These are phyloP conservation scores for Plenodomus lindquistii DNA, from an alignment of 2,329 filamentous ascomycete species.

Conservation along the genomic window DNA sequence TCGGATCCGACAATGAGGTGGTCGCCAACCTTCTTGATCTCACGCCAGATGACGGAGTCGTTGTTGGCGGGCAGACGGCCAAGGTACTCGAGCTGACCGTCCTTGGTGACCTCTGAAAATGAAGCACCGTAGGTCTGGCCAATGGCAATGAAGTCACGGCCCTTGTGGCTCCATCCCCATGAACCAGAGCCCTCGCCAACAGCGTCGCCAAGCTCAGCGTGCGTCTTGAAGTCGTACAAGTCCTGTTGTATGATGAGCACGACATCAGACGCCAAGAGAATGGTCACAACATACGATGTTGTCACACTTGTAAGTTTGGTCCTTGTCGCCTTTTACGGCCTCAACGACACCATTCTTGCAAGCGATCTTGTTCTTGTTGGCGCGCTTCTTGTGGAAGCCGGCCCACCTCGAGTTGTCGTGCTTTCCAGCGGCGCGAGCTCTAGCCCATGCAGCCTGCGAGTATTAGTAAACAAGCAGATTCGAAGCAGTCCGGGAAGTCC, in stretches of 20 bases:
- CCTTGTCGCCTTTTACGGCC: conserved; percentile 43
- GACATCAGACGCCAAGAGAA: not conserved
- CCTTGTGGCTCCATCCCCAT: conserved; percentile 58
- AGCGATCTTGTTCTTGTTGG: conserved; percentile 31
- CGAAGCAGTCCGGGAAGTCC: not conserved
- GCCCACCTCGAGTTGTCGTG: conserved; percentile 39
- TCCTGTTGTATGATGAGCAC: conserved; percentile 37
- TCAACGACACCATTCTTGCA: conserved; percentile 43
- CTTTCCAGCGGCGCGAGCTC: conserved; percentile 33
- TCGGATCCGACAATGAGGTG: conserved; percentile 49
- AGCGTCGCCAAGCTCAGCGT: conserved; percentile 57
- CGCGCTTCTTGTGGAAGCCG: conserved; percentile 34
- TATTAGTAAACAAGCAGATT: conserved; percentile 9
- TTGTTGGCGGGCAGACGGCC: conserved; percentile 55
- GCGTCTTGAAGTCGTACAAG: conserved; percentile 61
- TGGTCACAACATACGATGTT: conserved; percentile 33
- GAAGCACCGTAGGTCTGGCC: conserved; percentile 61
- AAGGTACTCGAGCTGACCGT: conserved; percentile 58
- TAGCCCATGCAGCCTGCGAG: conserved; percentile 34
- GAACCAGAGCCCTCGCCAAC: conserved; percentile 49
- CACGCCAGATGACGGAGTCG: conserved; percentile 55
- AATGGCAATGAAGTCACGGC: conserved; percentile 60
- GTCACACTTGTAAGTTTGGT: conserved; percentile 48
- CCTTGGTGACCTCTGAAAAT: conserved; percentile 55
- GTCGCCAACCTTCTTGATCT: conserved; percentile 52